Percentiles rank a stretch among this genome's conserved stretches.
These are phyloP conservation scores for Cladosporium sphaerospermum DNA, from an alignment of 2,329 filamentous ascomycete species.

Conservation along the genomic window DNA sequence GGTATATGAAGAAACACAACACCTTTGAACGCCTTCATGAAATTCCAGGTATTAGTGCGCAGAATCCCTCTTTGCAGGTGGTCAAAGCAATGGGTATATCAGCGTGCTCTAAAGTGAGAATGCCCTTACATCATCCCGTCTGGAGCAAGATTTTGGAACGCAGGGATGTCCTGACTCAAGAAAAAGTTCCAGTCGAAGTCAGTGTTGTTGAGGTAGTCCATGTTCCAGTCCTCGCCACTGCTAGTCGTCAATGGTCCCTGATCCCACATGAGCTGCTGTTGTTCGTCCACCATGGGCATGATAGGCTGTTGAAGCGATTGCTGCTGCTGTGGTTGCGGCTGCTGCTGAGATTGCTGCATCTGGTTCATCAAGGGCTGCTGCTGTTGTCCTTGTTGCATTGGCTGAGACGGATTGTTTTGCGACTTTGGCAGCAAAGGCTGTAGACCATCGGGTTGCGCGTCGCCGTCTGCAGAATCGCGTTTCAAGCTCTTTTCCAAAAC, in stretches of 20 bases:
- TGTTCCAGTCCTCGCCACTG: constrained; percentile 29
- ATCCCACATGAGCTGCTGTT: constrained; percentile 7
- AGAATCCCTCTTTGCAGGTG: too few relatives aligned
- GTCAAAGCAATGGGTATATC: too few relatives aligned
- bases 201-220: constrained; percentile 27
- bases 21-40: too few relatives aligned
- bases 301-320: constrained; percentile 1
- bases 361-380: constrained; percentile 1
- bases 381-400: neutral
- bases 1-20: too few relatives aligned
- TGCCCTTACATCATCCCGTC: constrained; percentile 26
- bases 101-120: too few relatives aligned
- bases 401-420: neutral
- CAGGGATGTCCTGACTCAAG: constrained; percentile 26
- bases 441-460: constrained; percentile 19
- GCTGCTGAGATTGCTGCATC: neutral
- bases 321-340: neutral
- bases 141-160: constrained; percentile 27
- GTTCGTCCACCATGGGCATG: constrained; percentile 8
- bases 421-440: constrained; percentile 4
- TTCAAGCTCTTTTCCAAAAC: constrained; percentile 26
- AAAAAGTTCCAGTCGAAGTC: constrained; percentile 31
- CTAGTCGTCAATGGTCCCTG: constrained; percentile 18
- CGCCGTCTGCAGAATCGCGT: constrained; percentile 16
- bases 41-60: too few relatives aligned